Percentiles rank a stretch among this genome's conserved stretches.
These are phyloP conservation scores for Chrysanthemum lavandulifolium DNA, from an alignment of 129 eudicot species.

Conservation along the genomic window DNA sequence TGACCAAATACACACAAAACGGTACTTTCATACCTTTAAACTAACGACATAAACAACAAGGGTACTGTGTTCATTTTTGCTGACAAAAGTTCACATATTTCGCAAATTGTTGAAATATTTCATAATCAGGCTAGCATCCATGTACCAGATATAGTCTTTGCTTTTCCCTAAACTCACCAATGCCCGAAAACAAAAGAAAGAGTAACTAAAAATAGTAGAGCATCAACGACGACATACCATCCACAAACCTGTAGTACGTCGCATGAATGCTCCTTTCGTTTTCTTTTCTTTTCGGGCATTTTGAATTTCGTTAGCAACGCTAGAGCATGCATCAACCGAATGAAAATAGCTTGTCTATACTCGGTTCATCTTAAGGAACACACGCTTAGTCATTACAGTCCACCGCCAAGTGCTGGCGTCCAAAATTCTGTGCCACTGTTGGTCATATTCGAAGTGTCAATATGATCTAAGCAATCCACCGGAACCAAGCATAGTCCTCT, in stretches of 20 bases:
- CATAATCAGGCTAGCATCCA: conserved; percentile 24
- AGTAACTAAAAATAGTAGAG: conserved; percentile 19
- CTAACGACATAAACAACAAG: conserved; percentile 11
- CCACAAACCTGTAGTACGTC: neutral
- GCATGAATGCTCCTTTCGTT: neutral
- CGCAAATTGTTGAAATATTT: conserved; percentile 26
- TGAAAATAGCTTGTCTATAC: neutral
- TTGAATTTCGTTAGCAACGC: conserved; percentile 2
- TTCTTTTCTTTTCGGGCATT: conserved; percentile 27
- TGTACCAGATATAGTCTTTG: conserved; percentile 26
- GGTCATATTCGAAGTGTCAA: conserved; percentile 42
- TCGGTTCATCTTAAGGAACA: neutral
- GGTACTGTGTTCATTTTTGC: conserved; percentile 8
- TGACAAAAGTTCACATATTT: conserved; percentile 19
- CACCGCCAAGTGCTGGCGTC: conserved; percentile 78
- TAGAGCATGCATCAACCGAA: conserved; percentile 14
- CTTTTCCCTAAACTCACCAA: conserved; percentile 17
- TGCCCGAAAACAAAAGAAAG: conserved; percentile 29
- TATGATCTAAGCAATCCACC: conserved; percentile 52
- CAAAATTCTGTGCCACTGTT: conserved; percentile 77
- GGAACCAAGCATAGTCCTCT: conserved; percentile 93
- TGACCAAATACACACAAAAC: neutral
- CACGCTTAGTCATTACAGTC: conserved; percentile 26
- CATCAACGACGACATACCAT: conserved; percentile 6
- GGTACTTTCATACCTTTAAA: neutral